Base-by-base conservation (phyloP, 2,329 filamentous ascomycete species). In the Xylaria sp. region DNA sequence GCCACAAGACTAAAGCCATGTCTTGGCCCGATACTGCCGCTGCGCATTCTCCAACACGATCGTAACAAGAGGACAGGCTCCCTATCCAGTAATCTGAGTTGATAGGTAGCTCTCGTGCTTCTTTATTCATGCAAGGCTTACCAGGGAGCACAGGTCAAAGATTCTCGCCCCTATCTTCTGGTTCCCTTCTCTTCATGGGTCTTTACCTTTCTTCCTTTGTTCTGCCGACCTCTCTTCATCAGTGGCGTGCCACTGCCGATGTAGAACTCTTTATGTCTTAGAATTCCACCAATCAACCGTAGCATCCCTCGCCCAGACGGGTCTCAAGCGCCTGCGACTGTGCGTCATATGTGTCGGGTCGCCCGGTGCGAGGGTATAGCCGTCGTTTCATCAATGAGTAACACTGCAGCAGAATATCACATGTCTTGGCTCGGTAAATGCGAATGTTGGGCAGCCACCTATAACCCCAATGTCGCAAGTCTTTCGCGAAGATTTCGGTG, bases 341-440 rank as follows among this genome's bases (percentile, higher is more conserved):
- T 55, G 28, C 15, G n/a, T 13, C 12, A 20, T 46, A 46, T 46
- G 56, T 57, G 37, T 64, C 61, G 39, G 60, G 23, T 54, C 50
- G 50, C 39, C 48, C 41, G n/a, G 41, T 28, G 8, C 28, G 18
- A 57, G 20, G 48, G 51, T 56, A 54, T 25, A 39, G 15, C 59
- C 54, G 41, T 51, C 52, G 54, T 61, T 60, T 55, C 60, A 67
- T 50, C 28, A 41, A 2, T 15, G 20, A 57, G 23, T 58, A n/a
- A 58, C 48, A 52, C 39, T 12, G 28, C 28, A 60, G 56, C 34
- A 65, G 8, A 48, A 50, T 39, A 56, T 54, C 57, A 46, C 13
- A 50, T 61, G 39, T 66, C 48, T 25, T 48, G 28, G 23, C 50
- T 63, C 65, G 65, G 65, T 63, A 56, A 63, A 63, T 67, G n/a